Evolutionary conservation across 805 yeast genomes (phyloP), one percentile per base, ranked within the genome.

Genomic region (Nakazawaea ernobii): DNA sequence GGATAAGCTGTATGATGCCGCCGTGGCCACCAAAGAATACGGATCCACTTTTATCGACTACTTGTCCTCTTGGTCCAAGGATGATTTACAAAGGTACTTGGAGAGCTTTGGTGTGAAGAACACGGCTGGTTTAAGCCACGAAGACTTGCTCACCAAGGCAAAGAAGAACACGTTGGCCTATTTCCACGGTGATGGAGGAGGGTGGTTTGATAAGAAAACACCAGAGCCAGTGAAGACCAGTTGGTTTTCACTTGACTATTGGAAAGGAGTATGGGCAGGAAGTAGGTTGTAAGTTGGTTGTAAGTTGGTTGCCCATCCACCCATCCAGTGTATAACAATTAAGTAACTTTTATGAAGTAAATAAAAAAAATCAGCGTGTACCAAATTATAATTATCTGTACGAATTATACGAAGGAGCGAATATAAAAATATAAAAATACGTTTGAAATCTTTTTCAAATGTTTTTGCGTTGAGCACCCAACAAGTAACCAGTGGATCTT

Each of bases 11-110:
- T 26, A 54, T 7, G 52, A 49, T 14, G 53, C 55, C 42, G 56
- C 52, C 2, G 42, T 45, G 24, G 47, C 37, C 11, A 52, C 52
- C 11, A 47, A 49, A 9, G 48, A 45, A 8, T 41, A 51, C 13
- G 58, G 52, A 3, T 33, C 49, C 14, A 42, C 45, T 11, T 51
- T 49, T 29, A 17, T 35, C 24, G 46, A 49, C 32, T 52, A 53
- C 45, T 64, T 73, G 46, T 60, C 67, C 27, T 56, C 66, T 8
- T 74, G 76, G 74, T 63, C 75, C 2, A 62, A 61, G 14, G 66
- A 66, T 24, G 80, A 76, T 47, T 57, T 76, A 48, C 61, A 53
- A 39, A 51, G 63, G 13, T 75, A 74, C 52, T 55, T 75, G 48
- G 58, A 61, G 14, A 61, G 69, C 3, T 74, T 68, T 56, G 79